Base-by-base conservation (phyloP, 2,329 filamentous ascomycete genomes). In the Fusarium hainanense region DNA sequence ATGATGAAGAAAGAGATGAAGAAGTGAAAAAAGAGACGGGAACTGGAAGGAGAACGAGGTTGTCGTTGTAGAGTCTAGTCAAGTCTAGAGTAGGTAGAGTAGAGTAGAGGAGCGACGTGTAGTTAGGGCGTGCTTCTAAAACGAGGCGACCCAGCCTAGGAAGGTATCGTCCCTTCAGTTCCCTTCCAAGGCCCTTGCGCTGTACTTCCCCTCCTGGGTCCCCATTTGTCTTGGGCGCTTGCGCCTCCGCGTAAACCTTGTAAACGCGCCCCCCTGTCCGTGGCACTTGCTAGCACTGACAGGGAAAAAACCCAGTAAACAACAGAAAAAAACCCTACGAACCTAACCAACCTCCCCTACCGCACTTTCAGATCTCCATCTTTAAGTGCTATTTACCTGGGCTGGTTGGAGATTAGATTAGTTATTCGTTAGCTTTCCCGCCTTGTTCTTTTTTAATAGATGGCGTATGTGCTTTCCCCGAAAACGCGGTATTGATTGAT, bases 211-310 rank as follows among this genome's bases (percentile, higher is more conserved):
- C 63, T 66, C 58, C 61, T 67, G 63, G 43, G 40, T 60, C 65
- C 70, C 63, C 62, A 66, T 66, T 65, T 60, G 50, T 68, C 56
- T 69, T 65, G 34, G 58, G 63, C 68, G 67, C 66, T 66, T 70
- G 55, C 62, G 54, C 74, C 74, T 76, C 75, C 73, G 70, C 75
- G 74, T 73, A 79, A 79, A 79, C 75, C 75, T 66, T 66, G 63
- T 54, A 61, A 68, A 72, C 77, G 77, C 74, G 64, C 69, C 48
- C 63, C 63, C 66, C 72, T 66, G 62, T 62, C 66, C 54, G 54
- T 66, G 54, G 61, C 62, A 65, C 46, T 42, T 48, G 52, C 63
- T 66, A 66, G 49, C 63, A 65, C 62, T 65, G 62, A 42, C 60
- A 34, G 34, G 43, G 50, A 58, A 43, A 43, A 47, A 57, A 20